Evolutionary conservation across 2,329 filamentous ascomycete genomes (phyloP).

Genomic region (Diaporthe batatas): DNA sequence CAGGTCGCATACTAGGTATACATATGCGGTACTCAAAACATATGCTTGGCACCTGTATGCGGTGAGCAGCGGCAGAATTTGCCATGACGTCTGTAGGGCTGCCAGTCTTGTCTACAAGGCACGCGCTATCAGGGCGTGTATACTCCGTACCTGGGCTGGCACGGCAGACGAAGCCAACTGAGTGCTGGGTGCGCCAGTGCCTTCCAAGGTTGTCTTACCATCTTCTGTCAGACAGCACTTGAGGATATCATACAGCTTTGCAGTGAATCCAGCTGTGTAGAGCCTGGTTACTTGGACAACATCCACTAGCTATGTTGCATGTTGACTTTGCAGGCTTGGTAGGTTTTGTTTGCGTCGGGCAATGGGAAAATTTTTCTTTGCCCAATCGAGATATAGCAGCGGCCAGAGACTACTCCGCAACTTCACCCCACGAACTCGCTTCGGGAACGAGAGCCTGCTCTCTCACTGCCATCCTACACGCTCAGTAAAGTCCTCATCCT

Average conservation of each 20-base stretch:
- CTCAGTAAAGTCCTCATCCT: neutral
- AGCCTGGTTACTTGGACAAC: slow-evolving; percentile 23
- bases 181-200: neutral
- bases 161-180: neutral
- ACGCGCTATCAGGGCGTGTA: neutral
- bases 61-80: slow-evolving; percentile 29
- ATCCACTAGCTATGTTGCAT: neutral
- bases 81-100: slow-evolving; percentile 8
- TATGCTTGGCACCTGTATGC: neutral
- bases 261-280: neutral
- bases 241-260: neutral
- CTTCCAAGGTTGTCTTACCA: slow-evolving; percentile 10
- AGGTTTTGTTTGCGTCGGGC: slow-evolving; percentile 28
- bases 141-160: neutral
- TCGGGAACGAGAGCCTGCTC: slow-evolving; percentile 11
- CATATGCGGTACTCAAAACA: too few species aligned
- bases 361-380: slow-evolving; percentile 37
- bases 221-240: slow-evolving; percentile 8
- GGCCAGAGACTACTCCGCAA: slow-evolving; percentile 32
- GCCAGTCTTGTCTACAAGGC: neutral
- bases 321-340: slow-evolving; percentile 7
- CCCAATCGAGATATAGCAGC: slow-evolving; percentile 32
- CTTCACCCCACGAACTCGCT: slow-evolving; percentile 32
- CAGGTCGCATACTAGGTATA: neutral
- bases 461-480: neutral